phyloP scores from a whole-genome alignment of 352 stramenopile genomes.

The Pythium dissotocum region DNA sequence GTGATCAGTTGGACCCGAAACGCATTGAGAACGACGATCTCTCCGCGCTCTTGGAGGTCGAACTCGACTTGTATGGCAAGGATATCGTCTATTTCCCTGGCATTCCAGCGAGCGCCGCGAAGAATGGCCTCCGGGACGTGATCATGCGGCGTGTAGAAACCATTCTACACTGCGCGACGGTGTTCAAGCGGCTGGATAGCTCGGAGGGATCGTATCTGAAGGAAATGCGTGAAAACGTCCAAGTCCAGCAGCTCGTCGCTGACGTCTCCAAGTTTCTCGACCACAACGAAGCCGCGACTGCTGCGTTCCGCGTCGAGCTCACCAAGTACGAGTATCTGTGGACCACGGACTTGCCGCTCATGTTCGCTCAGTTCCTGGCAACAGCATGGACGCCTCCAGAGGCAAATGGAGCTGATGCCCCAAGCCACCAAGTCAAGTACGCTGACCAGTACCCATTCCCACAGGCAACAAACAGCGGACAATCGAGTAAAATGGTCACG shows the following conservation, averaged over 20 bases:
- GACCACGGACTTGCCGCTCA: constrained; percentile 87
- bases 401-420: not conserved
- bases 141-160: constrained; percentile 69
- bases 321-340: constrained; percentile 92
- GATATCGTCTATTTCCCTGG: constrained; percentile 82
- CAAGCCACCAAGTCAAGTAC: constrained; percentile 26
- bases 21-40: constrained; percentile 84
- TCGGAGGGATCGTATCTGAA: constrained; percentile 88
- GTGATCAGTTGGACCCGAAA: constrained; percentile 82
- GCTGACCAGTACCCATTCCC: constrained; percentile 22
- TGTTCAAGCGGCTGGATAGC: constrained; percentile 87
- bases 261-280: constrained; percentile 85
- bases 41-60: constrained; percentile 87
- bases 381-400: constrained; percentile 53
- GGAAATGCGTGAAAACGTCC: constrained; percentile 84
- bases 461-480: not conserved
- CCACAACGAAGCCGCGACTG: constrained; percentile 67
- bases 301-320: constrained; percentile 66
- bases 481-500: not conserved
- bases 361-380: constrained; percentile 85
- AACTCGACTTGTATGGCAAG: constrained; percentile 89
- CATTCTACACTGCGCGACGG: constrained; percentile 59
- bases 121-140: constrained; percentile 58
- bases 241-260: constrained; percentile 73
- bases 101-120: constrained; percentile 35